A percentile compares a stretch with the other conserved stretches of the same genome.
Evolutionary conservation across 2,329 filamentous ascomycete genomes (phyloP).

Genomic region (Colletotrichum sp.): DNA sequence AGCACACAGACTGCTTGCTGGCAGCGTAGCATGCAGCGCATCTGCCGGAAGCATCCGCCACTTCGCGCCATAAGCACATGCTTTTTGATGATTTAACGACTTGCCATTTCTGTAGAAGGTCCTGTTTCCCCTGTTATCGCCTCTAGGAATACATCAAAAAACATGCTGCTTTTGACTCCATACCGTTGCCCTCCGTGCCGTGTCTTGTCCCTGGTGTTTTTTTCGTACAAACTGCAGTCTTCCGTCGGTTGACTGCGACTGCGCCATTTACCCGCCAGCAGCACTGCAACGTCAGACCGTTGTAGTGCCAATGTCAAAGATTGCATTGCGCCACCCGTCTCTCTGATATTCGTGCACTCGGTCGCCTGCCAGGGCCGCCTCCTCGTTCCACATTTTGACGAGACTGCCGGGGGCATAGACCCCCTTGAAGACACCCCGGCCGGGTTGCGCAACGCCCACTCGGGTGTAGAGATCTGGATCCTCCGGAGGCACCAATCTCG

Average conservation of each 20-base stretch:
- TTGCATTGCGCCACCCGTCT: slow-evolving; percentile 82
- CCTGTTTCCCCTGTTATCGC: slow-evolving; percentile 7
- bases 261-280: neutral
- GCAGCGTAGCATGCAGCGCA: neutral
- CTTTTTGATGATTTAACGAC: neutral
- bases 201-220: neutral
- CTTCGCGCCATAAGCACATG: neutral
- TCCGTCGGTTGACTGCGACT: neutral
- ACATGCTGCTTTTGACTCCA: neutral
- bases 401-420: slow-evolving; percentile 90
- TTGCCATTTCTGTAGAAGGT: slow-evolving; percentile 4
- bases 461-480: slow-evolving; percentile 79
- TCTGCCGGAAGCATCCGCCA: neutral
- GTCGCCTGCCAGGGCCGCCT: slow-evolving; percentile 73
- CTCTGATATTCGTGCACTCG: slow-evolving; percentile 75
- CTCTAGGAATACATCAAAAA: neutral
- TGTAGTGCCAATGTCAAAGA: slow-evolving; percentile 68
- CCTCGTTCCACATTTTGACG: slow-evolving; percentile 87
- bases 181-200: neutral
- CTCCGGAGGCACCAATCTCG: slow-evolving; percentile 72
- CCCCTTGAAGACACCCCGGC: slow-evolving; percentile 73
- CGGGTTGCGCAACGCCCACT: slow-evolving; percentile 68
- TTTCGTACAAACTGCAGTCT: neutral
- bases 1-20: neutral
- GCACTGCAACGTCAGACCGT: slow-evolving; percentile 4